Evolutionary conservation across 495 filamentous ascomycete species (phyloP).

Genomic region (Melanomma pulvis-pyrius): DNA sequence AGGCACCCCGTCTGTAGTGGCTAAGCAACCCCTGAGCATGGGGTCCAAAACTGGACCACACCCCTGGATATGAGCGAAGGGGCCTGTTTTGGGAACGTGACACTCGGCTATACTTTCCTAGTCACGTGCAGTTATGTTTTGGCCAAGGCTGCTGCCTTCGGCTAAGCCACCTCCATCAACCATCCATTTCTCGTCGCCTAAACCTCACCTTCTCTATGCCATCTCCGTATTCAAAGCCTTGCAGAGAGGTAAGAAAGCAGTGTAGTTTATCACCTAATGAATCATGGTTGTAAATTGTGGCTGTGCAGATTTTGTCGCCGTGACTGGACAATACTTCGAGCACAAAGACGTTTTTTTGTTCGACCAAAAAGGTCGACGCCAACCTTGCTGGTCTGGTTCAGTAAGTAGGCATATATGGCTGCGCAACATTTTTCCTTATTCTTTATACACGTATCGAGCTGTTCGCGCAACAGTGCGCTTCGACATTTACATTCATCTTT

Average conservation of each 20-base stretch:
- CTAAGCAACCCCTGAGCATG: conserved; percentile 7
- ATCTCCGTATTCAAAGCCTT: neutral
- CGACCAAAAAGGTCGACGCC: neutral
- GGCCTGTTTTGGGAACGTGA: conserved; percentile 6
- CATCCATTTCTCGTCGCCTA: conserved; percentile 2
- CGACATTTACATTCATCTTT: neutral
- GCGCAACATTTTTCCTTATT: neutral
- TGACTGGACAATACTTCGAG: neutral
- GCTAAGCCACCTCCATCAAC: conserved; percentile 2
- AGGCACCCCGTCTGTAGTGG: neutral
- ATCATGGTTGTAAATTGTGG: neutral
- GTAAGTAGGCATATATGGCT: neutral
- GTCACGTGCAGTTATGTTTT: conserved; percentile 2
- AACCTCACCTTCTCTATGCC: neutral
- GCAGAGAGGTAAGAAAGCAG: neutral
- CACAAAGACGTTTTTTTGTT: neutral
- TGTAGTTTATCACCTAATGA: neutral
- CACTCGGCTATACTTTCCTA: neutral
- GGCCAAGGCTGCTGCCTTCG: conserved; percentile 4
- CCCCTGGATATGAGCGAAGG: neutral
- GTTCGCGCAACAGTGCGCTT: neutral
- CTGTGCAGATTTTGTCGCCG: neutral
- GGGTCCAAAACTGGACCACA: neutral
- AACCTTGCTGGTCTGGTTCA: neutral
- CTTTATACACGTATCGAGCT: neutral